phyloP scores from a whole-genome alignment of 805 yeast species.

The Kazachstania psychrophila region DNA sequence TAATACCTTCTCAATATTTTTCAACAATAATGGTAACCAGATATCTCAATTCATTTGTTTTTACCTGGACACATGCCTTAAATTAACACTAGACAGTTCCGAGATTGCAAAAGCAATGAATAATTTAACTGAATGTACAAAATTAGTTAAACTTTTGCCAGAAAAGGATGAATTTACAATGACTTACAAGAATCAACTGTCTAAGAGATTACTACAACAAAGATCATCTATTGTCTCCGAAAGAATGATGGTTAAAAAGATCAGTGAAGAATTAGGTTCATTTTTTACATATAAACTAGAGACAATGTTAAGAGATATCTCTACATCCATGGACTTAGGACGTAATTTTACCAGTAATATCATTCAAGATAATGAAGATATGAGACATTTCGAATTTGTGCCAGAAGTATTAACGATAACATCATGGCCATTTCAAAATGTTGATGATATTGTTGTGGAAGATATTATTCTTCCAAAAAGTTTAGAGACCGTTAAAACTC shows the following conservation, averaged over 20 bases:
- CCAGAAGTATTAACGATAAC: slow-evolving; percentile 51
- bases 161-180: slow-evolving; percentile 85
- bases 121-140: slow-evolving; percentile 45
- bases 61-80: slow-evolving; percentile 49
- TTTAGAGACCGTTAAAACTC: slow-evolving; percentile 34
- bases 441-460: slow-evolving; percentile 16
- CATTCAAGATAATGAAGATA: slow-evolving; percentile 5
- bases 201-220: slow-evolving; percentile 59
- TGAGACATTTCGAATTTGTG: slow-evolving; percentile 32
- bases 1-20: slow-evolving; percentile 50
- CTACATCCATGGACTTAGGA: slow-evolving; percentile 39
- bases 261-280: slow-evolving; percentile 71
- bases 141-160: slow-evolving; percentile 55
- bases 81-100: slow-evolving; percentile 38
- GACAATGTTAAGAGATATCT: slow-evolving; percentile 79
- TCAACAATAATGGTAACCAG: slow-evolving; percentile 37
- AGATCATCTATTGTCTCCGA: slow-evolving; percentile 53
- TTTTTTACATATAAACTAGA: slow-evolving; percentile 71
- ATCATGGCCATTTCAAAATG: slow-evolving; percentile 56
- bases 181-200: slow-evolving; percentile 76
- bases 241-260: slow-evolving; percentile 51
- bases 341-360: slow-evolving; percentile 5
- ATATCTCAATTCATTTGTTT: slow-evolving; percentile 48
- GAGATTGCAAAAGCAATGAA: slow-evolving; percentile 27
- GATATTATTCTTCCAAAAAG: slow-evolving; percentile 36